Base-by-base conservation (phyloP, 352 stramenopile species). In the Globisporangium solare region DNA sequence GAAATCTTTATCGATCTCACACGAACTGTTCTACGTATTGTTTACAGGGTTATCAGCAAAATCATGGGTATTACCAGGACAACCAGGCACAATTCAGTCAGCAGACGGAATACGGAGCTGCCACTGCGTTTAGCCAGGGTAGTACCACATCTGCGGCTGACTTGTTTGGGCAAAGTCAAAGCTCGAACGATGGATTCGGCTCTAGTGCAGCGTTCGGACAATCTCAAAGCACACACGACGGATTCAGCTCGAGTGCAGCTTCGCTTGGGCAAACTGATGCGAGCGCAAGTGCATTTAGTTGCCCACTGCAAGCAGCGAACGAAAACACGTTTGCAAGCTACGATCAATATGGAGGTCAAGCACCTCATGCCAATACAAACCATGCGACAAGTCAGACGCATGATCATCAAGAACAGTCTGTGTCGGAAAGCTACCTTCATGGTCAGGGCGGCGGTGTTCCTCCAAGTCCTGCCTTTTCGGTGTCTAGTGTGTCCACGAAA, bases 151-250 rank as follows among this genome's bases (percentile, higher is more conserved):
- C 65, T 45, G 58, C 58, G 6, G 56, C 63, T 53, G 51, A 62
- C 48, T 49, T 59, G 8, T 80, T 79, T 62, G 63, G 58, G 8
- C 58, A 67, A 17, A 53, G 40, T 47, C 46, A 40, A 46, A 52
- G 66, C 41, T 55, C 47, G 14, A 47, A 54, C 15, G 47, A 63
- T 20, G 42, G 41, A 1, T 58, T 54, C 27, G 50, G 48, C 39
- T 47, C 58, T 3, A 54, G 35, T n/a, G 50, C 56, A 15, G 51
- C 48, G 8, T 80, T 79, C 61, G 63, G 58, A 10, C 58, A 67
- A 17, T 51, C 35, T 47, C 46, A 40, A 46, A 52, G 66, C 41
- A 53, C 47, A 12, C 52, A 54, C 15, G 47, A 63, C n/a, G 42
- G 41, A 1, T 58, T 54, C 27, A 54, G 48, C 39, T 47, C 58